Evolutionary conservation across 441 rosid species (phyloP), one percentile per base, ranked within the genome.

Genomic region (California macrophylla): DNA sequence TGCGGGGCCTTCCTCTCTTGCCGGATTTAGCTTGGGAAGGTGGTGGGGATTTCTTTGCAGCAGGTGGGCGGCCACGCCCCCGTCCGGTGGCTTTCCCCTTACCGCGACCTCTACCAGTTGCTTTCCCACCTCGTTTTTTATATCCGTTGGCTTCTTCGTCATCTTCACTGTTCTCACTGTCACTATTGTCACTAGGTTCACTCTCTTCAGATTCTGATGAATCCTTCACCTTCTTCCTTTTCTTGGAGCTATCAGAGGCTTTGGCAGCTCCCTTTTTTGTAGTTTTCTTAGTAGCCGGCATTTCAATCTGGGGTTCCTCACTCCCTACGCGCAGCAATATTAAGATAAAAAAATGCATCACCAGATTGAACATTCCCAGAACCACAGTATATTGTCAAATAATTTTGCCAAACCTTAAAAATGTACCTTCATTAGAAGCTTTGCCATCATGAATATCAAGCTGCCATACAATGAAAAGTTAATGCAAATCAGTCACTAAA

Each of bases 381-480:
- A 54, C 8, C 26, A 5, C 24, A 6, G 5, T 1, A 18, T 54
- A 54, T 18, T 18, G 4, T 13, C 16, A 3, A 50, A 50, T 5
- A 50, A 0, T 8, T 5, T 13, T 29, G 16, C 16, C 25, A 28
- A 28, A 6, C 2, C 24, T 30, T 67, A 12, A 20, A 40, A 69
- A 25, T 78, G 34, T 75, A 90, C 92, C 97, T 91, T 86, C 97
- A 68, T 80, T 81, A 65, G 86, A 71, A 65, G 86, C 91, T 80
- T 91, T 87, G 28, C 97, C 98, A 38, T 93, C 97, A 32, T 89
- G 79, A 32, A 85, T 38, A 72, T 93, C 97, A 58, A 93, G 87
- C 98, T 93, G 94, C 73, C 18, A 52, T 67, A 36, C 58, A 74
- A 72, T 52, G 69, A 71, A 28, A 72, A 13, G 28, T 71, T 54